A percentile compares a stretch with the other conserved stretches of the same genome.
These are phyloP conservation scores for Tetrahymena borealis DNA, from an alignment of 73 alveolate genomes.

Conservation along the genomic window DNA sequence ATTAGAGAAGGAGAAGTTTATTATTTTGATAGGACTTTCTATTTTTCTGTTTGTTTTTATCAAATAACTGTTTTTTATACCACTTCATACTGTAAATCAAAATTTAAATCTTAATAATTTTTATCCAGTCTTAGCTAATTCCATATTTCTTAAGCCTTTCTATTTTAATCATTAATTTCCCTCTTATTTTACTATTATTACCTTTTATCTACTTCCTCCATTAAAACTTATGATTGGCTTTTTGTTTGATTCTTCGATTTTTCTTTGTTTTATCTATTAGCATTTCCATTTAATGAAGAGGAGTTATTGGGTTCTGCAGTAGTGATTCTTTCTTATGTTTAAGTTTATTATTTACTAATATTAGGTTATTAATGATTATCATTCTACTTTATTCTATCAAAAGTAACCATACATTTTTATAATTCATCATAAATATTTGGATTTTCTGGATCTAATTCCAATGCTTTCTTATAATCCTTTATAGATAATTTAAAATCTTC, in stretches of 20 bases:
- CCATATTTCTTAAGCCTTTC: not conserved
- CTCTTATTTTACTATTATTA: not conserved
- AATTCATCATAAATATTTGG: not conserved
- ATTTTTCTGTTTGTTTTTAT: not conserved
- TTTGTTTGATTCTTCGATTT: not conserved
- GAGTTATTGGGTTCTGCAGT: not conserved
- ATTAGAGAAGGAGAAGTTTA: not conserved
- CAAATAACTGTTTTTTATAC: not conserved
- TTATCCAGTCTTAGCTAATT: not conserved
- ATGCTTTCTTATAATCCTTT: not conserved
- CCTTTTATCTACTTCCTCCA: not conserved
- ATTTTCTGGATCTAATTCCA: not conserved
- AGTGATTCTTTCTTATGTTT: not conserved
- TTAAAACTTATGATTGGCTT: not conserved
- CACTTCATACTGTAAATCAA: not conserved
- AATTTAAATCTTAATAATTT: not conserved
- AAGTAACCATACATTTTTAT: not conserved
- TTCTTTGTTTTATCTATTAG: not conserved
- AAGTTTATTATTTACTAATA: not conserved
- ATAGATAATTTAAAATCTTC: not conserved
- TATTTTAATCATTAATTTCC: not conserved
- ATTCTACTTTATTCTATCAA: not conserved
- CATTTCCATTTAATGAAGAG: not conserved
- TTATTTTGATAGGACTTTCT: not conserved
- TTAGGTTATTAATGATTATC: not conserved